These are phyloP conservation scores for Trichoderma atrobrunneum DNA, from an alignment of 2,329 filamentous ascomycete species.

Conservation along the genomic window DNA sequence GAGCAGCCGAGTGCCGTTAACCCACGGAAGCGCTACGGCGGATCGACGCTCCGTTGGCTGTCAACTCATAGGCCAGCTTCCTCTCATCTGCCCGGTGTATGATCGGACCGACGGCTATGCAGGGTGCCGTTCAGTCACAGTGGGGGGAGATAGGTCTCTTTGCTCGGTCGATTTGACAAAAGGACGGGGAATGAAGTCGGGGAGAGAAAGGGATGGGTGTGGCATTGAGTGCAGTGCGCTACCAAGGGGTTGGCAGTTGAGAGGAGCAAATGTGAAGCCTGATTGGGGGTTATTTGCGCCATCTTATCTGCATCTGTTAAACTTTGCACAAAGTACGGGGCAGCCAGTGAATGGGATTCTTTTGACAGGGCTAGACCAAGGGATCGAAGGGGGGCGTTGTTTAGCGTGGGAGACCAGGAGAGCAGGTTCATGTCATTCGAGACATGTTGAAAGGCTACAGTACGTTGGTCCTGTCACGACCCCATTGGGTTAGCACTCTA, in stretches of 20 bases:
- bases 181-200: background rate
- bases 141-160: background rate
- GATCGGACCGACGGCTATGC: slow-evolving; percentile 11
- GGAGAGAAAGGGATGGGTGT: background rate
- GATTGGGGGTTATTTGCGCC: background rate
- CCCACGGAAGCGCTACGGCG: slow-evolving; percentile 6
- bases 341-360: background rate
- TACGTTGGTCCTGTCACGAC: background rate
- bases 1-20: background rate
- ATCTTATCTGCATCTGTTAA: background rate
- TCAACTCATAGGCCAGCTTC: background rate
- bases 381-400: background rate
- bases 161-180: background rate
- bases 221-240: background rate
- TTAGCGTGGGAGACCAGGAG: background rate
- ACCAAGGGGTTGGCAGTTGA: background rate
- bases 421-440: background rate
- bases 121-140: background rate
- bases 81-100: background rate
- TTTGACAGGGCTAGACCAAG: background rate
- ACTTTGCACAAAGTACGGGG: background rate
- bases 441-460: background rate
- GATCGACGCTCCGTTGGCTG: slow-evolving; percentile 8
- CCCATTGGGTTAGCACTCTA: background rate
- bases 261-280: background rate